Evolutionary conservation across 2,329 filamentous ascomycete genomes (phyloP).

Genomic region (Clonostachys sp.): DNA sequence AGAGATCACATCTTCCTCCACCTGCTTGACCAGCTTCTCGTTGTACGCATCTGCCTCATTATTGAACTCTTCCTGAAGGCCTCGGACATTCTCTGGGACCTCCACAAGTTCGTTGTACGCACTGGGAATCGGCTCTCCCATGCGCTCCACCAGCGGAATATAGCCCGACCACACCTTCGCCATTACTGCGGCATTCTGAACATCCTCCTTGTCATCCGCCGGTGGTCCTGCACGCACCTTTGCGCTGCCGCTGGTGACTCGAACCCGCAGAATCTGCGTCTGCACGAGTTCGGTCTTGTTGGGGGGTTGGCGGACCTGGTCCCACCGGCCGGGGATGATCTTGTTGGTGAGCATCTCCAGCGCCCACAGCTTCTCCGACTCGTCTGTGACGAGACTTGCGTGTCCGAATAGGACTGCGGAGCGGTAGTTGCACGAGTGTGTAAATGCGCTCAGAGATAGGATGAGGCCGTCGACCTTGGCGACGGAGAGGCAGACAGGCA

Average conservation of each 20-base stretch:
- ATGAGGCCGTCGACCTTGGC: slow-evolving; percentile 77
- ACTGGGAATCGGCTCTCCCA: slow-evolving; percentile 60
- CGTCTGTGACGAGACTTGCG: slow-evolving; percentile 61
- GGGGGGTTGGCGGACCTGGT: slow-evolving; percentile 64
- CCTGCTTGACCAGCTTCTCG: slow-evolving; percentile 4
- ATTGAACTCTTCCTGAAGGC: slow-evolving; percentile 32
- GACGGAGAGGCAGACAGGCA: slow-evolving; percentile 70
- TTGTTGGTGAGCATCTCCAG: slow-evolving; percentile 75
- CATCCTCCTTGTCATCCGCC: slow-evolving; percentile 45
- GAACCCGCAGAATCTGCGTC: slow-evolving; percentile 68
- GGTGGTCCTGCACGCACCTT: slow-evolving; percentile 68
- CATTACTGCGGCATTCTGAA: slow-evolving; percentile 34
- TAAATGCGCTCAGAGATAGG: slow-evolving; percentile 72
- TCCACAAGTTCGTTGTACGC: slow-evolving; percentile 50
- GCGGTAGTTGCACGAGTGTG: slow-evolving; percentile 84
- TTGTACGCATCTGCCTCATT: slow-evolving; percentile 18
- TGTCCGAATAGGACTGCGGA: slow-evolving; percentile 74
- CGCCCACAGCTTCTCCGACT: slow-evolving; percentile 70
- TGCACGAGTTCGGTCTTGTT: slow-evolving; percentile 69
- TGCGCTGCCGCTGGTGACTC: slow-evolving; percentile 65
- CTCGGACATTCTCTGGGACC: slow-evolving; percentile 58
- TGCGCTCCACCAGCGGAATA: slow-evolving; percentile 55
- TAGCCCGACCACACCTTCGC: slow-evolving; percentile 50
- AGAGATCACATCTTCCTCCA: background rate
- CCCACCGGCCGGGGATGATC: slow-evolving; percentile 66